These are phyloP conservation scores for Solanum hybrid DNA, from an alignment of 305 asterid genomes.

Conservation along the genomic window DNA sequence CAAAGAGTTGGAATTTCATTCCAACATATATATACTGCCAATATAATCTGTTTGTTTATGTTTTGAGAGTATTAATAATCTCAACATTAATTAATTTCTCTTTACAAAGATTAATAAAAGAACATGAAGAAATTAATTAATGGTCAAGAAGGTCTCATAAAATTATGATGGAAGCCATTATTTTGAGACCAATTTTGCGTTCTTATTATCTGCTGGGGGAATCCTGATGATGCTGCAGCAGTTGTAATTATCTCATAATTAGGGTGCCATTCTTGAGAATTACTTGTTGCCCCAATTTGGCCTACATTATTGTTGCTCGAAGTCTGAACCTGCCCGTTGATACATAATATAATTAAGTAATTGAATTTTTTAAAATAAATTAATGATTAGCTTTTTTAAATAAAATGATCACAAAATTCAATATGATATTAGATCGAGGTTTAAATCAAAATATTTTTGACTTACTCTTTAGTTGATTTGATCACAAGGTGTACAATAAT, in stretches of 20 bases:
- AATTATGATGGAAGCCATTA: slow-evolving; percentile 53
- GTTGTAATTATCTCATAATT: slow-evolving; percentile 33
- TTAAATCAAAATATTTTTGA: not conserved
- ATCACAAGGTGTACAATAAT: not conserved
- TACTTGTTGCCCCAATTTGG: slow-evolving; percentile 6
- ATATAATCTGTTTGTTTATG: not conserved
- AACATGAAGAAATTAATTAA: not conserved
- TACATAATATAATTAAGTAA: not conserved
- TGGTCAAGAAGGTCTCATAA: slow-evolving; percentile 45
- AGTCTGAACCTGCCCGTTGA: slow-evolving; percentile 23
- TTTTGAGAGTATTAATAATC: not conserved
- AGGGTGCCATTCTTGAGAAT: slow-evolving; percentile 40
- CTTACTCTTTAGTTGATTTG: not conserved
- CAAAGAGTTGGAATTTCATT: not conserved
- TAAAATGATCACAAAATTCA: not conserved
- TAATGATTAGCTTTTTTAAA: not conserved
- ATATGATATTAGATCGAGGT: not conserved
- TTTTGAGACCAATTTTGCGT: slow-evolving; percentile 58
- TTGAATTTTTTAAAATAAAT: not conserved
- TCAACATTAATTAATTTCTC: not conserved
- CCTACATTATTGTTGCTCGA: slow-evolving; percentile 25
- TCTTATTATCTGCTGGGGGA: slow-evolving; percentile 56
- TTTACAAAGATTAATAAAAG: not conserved
- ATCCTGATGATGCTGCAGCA: slow-evolving; percentile 93
- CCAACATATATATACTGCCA: not conserved